Conservation (phyloP, 2,329 filamentous ascomycete species). For the Juglanconis oblonga region DNA sequence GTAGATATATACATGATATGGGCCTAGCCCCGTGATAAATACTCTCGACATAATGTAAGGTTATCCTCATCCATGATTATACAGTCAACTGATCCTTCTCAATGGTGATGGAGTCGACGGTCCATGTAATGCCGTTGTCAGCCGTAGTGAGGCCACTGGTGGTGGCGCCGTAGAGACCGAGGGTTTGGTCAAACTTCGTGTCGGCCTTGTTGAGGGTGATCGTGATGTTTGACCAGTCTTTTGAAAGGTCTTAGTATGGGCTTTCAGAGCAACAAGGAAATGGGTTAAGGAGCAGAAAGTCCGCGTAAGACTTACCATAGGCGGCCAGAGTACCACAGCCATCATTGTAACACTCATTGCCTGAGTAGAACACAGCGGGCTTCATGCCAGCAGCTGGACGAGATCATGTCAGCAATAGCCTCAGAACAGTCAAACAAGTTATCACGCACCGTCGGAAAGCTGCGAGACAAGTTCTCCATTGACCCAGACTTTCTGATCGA, state of each 20-base stretch:
- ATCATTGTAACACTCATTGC: slow-evolving; percentile 10
- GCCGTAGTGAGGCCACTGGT: slow-evolving; percentile 9
- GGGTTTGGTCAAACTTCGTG: not conserved
- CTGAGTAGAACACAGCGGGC: slow-evolving; percentile 15
- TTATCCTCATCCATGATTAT: not conserved
- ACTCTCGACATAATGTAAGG: no score
- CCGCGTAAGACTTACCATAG: not conserved
- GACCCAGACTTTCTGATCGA: slow-evolving; percentile 15
- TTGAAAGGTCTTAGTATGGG: not conserved
- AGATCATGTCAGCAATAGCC: not conserved
- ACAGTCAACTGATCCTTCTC: not conserved
- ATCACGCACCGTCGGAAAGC: slow-evolving; percentile 8
- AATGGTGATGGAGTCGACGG: slow-evolving; percentile 7
- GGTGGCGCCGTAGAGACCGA: slow-evolving; percentile 7
- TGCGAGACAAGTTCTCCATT: slow-evolving; percentile 16
- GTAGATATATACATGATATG: no score
- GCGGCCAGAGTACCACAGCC: slow-evolving; percentile 14
- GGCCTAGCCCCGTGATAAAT: no score
- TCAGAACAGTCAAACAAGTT: not conserved
- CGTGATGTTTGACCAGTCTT: slow-evolving; percentile 10
- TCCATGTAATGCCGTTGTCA: slow-evolving; percentile 15
- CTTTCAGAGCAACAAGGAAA: not conserved
- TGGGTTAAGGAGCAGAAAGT: not conserved
- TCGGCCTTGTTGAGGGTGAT: slow-evolving; percentile 13
- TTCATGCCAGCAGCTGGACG: slow-evolving; percentile 12